Conservation (phyloP, 2,329 filamentous ascomycete genomes). For the Ilyonectria mors-panacis region DNA sequence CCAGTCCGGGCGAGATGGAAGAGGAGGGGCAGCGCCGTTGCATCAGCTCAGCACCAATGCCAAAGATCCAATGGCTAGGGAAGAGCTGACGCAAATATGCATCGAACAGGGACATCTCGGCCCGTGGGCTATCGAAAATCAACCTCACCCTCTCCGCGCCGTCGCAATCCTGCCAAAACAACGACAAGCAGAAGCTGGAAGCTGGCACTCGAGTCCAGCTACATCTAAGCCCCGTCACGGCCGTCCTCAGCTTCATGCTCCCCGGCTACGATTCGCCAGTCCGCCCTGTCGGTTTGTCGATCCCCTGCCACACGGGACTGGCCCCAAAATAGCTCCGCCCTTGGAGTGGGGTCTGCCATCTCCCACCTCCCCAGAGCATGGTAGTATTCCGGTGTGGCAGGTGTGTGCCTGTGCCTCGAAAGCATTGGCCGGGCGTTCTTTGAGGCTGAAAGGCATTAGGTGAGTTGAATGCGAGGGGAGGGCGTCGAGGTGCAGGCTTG, state of each 20-base stretch:
- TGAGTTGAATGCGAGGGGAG: background rate
- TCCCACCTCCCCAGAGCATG: background rate
- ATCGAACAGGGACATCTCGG: background rate
- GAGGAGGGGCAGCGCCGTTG: background rate
- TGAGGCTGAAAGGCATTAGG: background rate
- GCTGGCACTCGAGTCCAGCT: background rate
- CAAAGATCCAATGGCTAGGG: background rate
- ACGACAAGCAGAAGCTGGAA: background rate
- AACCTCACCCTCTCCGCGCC: background rate
- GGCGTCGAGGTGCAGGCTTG: background rate
- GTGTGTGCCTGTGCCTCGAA: background rate
- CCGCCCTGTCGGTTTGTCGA: background rate
- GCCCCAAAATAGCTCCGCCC: slow-evolving; percentile 8
- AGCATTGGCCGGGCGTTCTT: background rate
- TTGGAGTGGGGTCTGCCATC: background rate
- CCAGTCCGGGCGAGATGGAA: background rate
- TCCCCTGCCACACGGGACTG: slow-evolving; percentile 6
- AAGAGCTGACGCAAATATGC: background rate
- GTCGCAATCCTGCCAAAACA: background rate
- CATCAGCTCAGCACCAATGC: background rate
- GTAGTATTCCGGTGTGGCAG: background rate
- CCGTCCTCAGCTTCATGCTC: slow-evolving; percentile 6
- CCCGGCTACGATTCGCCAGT: slow-evolving; percentile 11
- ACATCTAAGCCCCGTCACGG: background rate
- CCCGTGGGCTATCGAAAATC: background rate